phyloP scores from a whole-genome alignment of 2,329 filamentous ascomycete species.

The Penicillium sp. region DNA sequence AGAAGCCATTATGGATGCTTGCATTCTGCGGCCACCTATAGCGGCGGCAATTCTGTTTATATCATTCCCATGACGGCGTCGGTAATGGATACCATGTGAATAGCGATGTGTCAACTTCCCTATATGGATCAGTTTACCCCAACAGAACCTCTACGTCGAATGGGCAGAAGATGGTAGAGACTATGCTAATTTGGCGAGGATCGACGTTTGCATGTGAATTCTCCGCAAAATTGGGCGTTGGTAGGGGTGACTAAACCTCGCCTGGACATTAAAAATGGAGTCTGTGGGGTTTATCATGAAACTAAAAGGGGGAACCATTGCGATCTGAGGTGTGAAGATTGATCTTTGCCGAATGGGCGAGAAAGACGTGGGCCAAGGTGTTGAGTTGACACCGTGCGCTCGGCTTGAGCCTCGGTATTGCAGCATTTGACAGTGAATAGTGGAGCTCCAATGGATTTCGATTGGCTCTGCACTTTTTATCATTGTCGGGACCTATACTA shows the following conservation, averaged over 20 bases:
- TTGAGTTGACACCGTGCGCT: neutral
- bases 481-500: neutral
- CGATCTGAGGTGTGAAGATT: neutral
- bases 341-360: conserved; percentile 1
- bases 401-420: conserved; percentile 1
- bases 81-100: conserved; percentile 8
- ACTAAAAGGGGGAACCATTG: conserved; percentile 5
- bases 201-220: conserved; percentile 13
- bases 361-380: neutral
- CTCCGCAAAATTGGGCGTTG: neutral
- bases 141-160: conserved; percentile 10
- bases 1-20: conserved; percentile 15
- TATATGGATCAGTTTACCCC: conserved; percentile 13
- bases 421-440: neutral
- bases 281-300: neutral
- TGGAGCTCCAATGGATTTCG: neutral
- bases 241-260: conserved; percentile 1
- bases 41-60: conserved; percentile 10
- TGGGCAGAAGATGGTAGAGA: conserved; percentile 2
- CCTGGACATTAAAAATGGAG: neutral
- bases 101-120: conserved; percentile 2
- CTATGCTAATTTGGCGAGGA: conserved; percentile 6
- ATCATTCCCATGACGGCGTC: conserved; percentile 2
- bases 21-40: neutral
- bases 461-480: neutral